phyloP scores from a whole-genome alignment of 73 alveolate species.

The Loxodes magnus region DNA sequence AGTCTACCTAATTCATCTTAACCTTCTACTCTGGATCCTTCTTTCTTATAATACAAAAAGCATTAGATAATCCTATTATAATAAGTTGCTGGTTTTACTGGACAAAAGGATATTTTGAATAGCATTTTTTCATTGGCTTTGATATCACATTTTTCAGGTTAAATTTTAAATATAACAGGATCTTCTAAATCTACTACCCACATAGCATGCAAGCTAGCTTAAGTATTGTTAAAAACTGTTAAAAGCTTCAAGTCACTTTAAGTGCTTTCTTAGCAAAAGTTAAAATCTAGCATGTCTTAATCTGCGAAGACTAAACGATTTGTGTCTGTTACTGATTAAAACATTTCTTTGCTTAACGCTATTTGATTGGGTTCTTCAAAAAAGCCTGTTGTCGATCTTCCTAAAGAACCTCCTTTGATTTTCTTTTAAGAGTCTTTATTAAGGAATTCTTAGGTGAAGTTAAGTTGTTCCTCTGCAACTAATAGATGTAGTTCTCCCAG shows the following conservation, averaged over 20 bases:
- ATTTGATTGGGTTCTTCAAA: constrained; percentile 74
- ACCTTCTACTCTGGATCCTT: constrained; percentile 20
- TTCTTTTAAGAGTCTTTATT: too few species aligned
- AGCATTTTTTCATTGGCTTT: too few species aligned
- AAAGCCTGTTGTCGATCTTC: constrained; percentile 37
- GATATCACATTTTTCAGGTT: constrained; percentile 25
- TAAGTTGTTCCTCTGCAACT: constrained; percentile 14
- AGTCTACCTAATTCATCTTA: constrained; percentile 11
- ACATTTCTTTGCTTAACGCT: constrained; percentile 75
- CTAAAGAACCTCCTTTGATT: too few species aligned
- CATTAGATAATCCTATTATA: constrained; percentile 44
- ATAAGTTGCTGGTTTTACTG: constrained; percentile 46
- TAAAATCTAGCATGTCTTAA: constrained; percentile 63
- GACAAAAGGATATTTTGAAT: constrained; percentile 32
- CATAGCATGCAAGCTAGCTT: constrained; percentile 24
- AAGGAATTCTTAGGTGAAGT: too few species aligned
- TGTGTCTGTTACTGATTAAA: constrained; percentile 37
- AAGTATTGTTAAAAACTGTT: constrained; percentile 37
- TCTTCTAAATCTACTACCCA: constrained; percentile 20
- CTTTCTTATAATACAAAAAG: constrained; percentile 31
- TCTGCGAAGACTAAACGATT: constrained; percentile 33
- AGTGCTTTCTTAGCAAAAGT: constrained; percentile 44
- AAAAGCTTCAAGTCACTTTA: constrained; percentile 47
- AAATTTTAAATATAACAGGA: constrained; percentile 17
- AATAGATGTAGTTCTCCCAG: constrained; percentile 64